Evolutionary conservation across 768 basidiomycete genomes (phyloP), one percentile per base, ranked within the genome.

Genomic region (Suillus ampliporus): DNA sequence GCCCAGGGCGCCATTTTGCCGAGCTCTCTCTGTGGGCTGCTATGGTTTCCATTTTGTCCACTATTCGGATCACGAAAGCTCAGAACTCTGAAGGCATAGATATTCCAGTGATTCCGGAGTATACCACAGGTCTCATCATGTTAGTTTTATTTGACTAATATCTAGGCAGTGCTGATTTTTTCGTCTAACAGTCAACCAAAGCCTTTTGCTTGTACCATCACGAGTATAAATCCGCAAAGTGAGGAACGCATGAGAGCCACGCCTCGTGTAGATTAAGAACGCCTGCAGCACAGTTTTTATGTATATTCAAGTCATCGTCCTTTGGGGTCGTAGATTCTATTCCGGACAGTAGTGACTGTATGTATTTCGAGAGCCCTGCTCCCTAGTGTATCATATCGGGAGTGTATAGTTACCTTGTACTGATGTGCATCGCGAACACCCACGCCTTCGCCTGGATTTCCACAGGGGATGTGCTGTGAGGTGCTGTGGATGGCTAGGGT

Each of bases 61-160:
- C 54, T 21, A 35, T 58, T 28, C 56, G 44, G 15, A 64, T 64
- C 37, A 38, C 63, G 57, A 61, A 34, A 23, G 60, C 60, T n/a
- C n/a, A n/a, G 5, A 61, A 61, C 26, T 56, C 40, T 19, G 38
- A 41, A 23, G 60, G 60, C 31, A 60, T 31, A 4, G 28, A 61
- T 21, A 61, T 61, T 21, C 21, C 28, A 13, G 57, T 61, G 21
- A 23, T 41, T 41, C 28, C 34, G n/a, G 60, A 38, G 15, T 60
- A 58, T 15, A 61, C 40, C 26, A 6, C 38, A 23, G 57, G 60
- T 37, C 28, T 58, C 10, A 26, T 57, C 4, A 34, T 38, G 60
- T 61, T 26, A 3, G 60, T 56, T 31, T 15, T 34, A 10, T 17
- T 37, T 40, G n/a, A n/a, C 9, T 26, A 31, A 21, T 58, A 21